These are phyloP conservation scores for Croton setiger DNA, from an alignment of 441 rosid genomes.

Conservation along the genomic window DNA sequence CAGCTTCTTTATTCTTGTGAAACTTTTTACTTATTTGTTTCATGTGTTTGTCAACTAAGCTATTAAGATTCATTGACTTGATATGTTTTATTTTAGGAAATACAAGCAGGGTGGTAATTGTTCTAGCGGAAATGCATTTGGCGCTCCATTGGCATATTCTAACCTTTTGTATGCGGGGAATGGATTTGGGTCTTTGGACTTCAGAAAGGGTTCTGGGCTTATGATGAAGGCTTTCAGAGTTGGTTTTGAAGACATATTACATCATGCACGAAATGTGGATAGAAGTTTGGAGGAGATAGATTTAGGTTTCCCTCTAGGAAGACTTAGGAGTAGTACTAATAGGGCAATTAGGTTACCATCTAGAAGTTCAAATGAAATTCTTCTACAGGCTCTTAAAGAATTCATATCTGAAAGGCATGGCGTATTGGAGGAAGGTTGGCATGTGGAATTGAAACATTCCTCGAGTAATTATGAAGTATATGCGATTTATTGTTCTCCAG, in stretches of 20 bases:
- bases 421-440: slow-evolving; percentile 81
- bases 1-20: not conserved
- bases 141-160: slow-evolving; percentile 45
- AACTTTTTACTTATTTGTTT: not conserved
- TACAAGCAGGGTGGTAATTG: slow-evolving; percentile 47
- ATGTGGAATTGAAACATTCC: slow-evolving; percentile 62
- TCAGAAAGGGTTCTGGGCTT: slow-evolving; percentile 46
- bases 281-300: slow-evolving; percentile 40
- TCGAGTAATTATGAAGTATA: slow-evolving; percentile 41
- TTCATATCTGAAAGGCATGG: slow-evolving; percentile 80
- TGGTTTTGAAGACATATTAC: slow-evolving; percentile 49
- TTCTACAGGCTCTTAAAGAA: slow-evolving; percentile 72
- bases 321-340: slow-evolving; percentile 42
- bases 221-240: slow-evolving; percentile 33
- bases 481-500: slow-evolving; percentile 76
- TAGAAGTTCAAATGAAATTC: slow-evolving; percentile 60
- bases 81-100: slow-evolving; percentile 49
- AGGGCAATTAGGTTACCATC: slow-evolving; percentile 50
- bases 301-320: slow-evolving; percentile 52
- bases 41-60: not conserved
- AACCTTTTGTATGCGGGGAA: slow-evolving; percentile 41
- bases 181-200: slow-evolving; percentile 38
- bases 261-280: slow-evolving; percentile 34
- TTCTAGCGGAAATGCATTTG: slow-evolving; percentile 50
- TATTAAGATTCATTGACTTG: slow-evolving; percentile 9